These are phyloP conservation scores for Arthrobotrys conoides DNA, from an alignment of 2,329 filamentous ascomycete genomes.

Conservation along the genomic window DNA sequence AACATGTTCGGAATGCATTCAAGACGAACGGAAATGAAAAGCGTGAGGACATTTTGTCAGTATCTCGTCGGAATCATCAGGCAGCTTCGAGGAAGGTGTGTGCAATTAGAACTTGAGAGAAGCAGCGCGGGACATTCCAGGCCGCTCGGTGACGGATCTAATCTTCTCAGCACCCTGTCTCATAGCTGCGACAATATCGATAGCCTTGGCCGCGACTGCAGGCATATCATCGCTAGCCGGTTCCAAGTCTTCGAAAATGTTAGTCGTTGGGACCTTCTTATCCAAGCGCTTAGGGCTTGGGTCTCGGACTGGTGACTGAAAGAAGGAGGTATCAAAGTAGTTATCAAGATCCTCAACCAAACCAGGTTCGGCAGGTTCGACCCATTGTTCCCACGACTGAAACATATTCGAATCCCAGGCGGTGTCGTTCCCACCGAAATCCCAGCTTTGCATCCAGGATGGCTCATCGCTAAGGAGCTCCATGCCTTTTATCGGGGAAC, in stretches of 20 bases:
- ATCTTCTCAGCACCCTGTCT: conserved; percentile 59
- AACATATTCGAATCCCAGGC: conserved; percentile 45
- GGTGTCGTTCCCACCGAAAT: conserved; percentile 45
- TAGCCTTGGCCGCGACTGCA: conserved; percentile 58
- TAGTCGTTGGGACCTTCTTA: conserved; percentile 40
- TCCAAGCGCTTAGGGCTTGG: conserved; percentile 56
- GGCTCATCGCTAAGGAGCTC: conserved; percentile 60
- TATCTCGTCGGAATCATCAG: conserved; percentile 52
- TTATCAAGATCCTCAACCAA: conserved; percentile 56
- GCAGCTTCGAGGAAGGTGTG: conserved; percentile 14
- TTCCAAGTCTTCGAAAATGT: conserved; percentile 59
- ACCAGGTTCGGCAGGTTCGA: conserved; percentile 51
- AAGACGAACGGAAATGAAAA: conserved; percentile 38
- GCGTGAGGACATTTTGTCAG: conserved; percentile 38
- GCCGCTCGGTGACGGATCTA: conserved; percentile 55
- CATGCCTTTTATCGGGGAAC: conserved; percentile 75
- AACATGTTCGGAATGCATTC: conserved; percentile 17
- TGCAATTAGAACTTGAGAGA: conserved; percentile 50
- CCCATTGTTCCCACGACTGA: conserved; percentile 56
- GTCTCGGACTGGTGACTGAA: conserved; percentile 57
- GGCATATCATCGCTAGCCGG: conserved; percentile 57
- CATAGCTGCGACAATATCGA: conserved; percentile 58
- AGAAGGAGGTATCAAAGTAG: conserved; percentile 58
- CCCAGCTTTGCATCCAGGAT: conserved; percentile 60
- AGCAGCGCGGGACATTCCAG: conserved; percentile 51